Base-by-base conservation (phyloP, 2,329 filamentous ascomycete genomes). In the Hymenoscyphus albidus region DNA sequence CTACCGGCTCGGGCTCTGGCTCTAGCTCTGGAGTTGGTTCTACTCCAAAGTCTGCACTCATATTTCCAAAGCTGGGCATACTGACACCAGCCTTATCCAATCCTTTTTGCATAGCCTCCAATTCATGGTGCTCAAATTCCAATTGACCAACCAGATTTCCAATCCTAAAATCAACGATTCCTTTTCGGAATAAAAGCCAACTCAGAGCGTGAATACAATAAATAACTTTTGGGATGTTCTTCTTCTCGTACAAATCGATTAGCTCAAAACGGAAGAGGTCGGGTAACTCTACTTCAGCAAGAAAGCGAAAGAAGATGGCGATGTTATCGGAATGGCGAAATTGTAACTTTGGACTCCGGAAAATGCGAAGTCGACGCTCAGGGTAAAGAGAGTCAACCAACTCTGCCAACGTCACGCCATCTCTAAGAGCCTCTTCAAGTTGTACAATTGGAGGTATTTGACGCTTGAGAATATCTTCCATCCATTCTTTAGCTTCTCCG, bases 171-270 rank as follows among this genome's bases (percentile, higher is more conserved):
- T 93, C 90, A 48, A 98, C 90, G 68, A 98, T 92, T 1, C 95
- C 94, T 76, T 97, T 95, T 59, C 95, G 89, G 77, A 92, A 97
- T 12, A 99, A 82, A n/a, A 99, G 83, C 93, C 94, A 99, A 76
- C 94, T 98, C 18, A 99, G 81, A 0, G 95, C 95, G 74, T 99
- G 95, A 61, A 99, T 95, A 75, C 95, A 99, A 79, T 99, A 96
- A 67, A 99, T 99, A 75, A 98, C 96, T 77, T 98, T 99, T 3
- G 95, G 95, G 1, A 98, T 96, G 73, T 99, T 99, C 79, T 99
- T 99, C 82, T 98, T 99, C 78, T 99, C 96, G 80, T 99, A 99
- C 13, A 99, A 80, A 77, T 99, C 95, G 69, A 98, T 96, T 57
- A 98, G 83, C 76, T 99, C 95, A 76, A 99, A 99, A 64, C 94